Percentiles rank a stretch among this genome's conserved stretches.
Evolutionary conservation across 768 basidiomycete genomes (phyloP).

Genomic region (Favolaschia claudopus): DNA sequence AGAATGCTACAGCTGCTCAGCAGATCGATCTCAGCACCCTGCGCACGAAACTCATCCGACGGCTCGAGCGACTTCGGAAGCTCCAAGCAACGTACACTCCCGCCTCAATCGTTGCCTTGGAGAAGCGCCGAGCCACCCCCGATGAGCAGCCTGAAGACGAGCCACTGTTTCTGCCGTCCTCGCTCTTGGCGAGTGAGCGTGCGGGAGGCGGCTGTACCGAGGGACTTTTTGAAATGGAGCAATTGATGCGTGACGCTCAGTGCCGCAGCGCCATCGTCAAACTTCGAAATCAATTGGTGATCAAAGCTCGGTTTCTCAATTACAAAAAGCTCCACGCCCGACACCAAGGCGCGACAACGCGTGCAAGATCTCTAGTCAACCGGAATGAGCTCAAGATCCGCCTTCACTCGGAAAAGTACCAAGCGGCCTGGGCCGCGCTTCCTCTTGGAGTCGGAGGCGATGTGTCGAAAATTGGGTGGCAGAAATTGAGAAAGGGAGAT

Average conservation of each 20-base stretch:
- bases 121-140: neutral
- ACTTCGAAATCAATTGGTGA: neutral
- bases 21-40: neutral
- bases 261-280: neutral
- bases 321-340: too few relatives aligned
- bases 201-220: neutral
- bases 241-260: neutral
- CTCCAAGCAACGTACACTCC: neutral
- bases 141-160: neutral
- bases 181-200: neutral
- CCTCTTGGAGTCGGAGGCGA: neutral
- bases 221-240: neutral
- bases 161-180: neutral
- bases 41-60: neutral
- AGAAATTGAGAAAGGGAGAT: neutral
- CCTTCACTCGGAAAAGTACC: constrained; percentile 21
- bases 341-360: too few relatives aligned
- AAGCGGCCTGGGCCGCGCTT: constrained; percentile 11
- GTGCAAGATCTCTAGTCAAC: too few relatives aligned
- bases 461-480: neutral
- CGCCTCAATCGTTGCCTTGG: neutral
- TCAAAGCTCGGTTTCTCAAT: neutral
- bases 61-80: neutral
- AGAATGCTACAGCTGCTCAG: neutral
- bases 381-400: too few relatives aligned